Evolutionary conservation across 352 stramenopile species (phyloP).

Genomic region (Globisporangium sylvaticum): DNA sequence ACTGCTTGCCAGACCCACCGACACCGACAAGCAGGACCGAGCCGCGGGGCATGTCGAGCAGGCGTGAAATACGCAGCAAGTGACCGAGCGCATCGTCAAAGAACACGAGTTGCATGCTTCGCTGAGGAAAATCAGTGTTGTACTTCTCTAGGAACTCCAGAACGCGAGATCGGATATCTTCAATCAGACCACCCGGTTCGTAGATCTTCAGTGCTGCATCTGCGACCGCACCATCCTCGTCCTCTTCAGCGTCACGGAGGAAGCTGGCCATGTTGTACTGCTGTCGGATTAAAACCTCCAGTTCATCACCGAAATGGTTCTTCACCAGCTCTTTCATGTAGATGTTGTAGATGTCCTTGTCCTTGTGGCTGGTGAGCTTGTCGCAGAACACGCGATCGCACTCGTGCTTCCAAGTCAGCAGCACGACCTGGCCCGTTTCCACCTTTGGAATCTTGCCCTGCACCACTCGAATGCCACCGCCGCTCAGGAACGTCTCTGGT

Average conservation of each 20-base stretch:
- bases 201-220: slow-evolving; percentile 97
- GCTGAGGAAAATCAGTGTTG: slow-evolving; percentile 95
- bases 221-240: slow-evolving; percentile 93
- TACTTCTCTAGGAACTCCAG: slow-evolving; percentile 96
- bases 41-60: slow-evolving; percentile 96
- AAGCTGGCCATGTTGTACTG: slow-evolving; percentile 97
- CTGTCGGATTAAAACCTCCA: slow-evolving; percentile 66
- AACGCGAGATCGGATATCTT: slow-evolving; percentile 90
- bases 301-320: slow-evolving; percentile 88
- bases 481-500: slow-evolving; percentile 92
- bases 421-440: slow-evolving; percentile 88
- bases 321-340: slow-evolving; percentile 92
- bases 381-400: slow-evolving; percentile 97
- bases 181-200: slow-evolving; percentile 92
- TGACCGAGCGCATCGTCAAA: slow-evolving; percentile 98
- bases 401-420: slow-evolving; percentile 98
- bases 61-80: slow-evolving; percentile 93
- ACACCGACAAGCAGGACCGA: slow-evolving; percentile 96
- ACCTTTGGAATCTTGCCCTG: slow-evolving; percentile 89
- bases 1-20: slow-evolving; percentile 97
- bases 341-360: slow-evolving; percentile 93
- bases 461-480: slow-evolving; percentile 75
- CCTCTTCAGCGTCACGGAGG: slow-evolving; percentile 94
- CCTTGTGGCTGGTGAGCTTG: slow-evolving; percentile 96
- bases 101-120: slow-evolving; percentile 96